These are phyloP conservation scores for Xylaria longipes DNA, from an alignment of 495 filamentous ascomycete genomes.

Conservation along the genomic window DNA sequence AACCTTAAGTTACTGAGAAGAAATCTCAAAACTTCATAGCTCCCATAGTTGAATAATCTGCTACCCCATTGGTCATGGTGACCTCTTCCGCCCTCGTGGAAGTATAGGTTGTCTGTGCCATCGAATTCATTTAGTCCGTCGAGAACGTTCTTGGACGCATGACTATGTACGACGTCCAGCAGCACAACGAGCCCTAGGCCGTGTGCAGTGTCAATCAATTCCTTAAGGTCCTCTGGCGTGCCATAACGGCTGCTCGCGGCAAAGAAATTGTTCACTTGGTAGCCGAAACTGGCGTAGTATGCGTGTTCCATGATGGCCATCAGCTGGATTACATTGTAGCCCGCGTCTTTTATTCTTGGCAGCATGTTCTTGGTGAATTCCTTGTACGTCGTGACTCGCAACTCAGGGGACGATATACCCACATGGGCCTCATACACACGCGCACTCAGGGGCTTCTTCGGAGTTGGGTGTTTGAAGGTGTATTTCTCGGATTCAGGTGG, in stretches of 20 bases:
- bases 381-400: conserved; percentile 88
- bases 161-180: conserved; percentile 95
- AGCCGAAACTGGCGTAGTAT: conserved; percentile 98
- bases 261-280: conserved; percentile 98
- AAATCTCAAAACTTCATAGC: conserved; percentile 93
- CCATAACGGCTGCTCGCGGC: conserved; percentile 96
- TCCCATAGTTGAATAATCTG: conserved; percentile 94
- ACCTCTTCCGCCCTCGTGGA: conserved; percentile 84
- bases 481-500: conserved; percentile 78
- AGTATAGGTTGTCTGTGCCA: conserved; percentile 92
- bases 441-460: conserved; percentile 82
- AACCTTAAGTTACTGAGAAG: conserved; percentile 93
- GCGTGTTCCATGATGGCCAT: conserved; percentile 99
- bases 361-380: conserved; percentile 94
- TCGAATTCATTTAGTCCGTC: conserved; percentile 96
- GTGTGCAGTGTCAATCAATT: conserved; percentile 94
- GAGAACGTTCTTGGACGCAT: conserved; percentile 94
- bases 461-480: conserved; percentile 79
- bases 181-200: conserved; percentile 89
- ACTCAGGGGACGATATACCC: conserved; percentile 92
- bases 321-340: conserved; percentile 97
- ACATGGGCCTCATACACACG: conserved; percentile 98
- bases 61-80: conserved; percentile 95
- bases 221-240: conserved; percentile 92
- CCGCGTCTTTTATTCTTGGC: conserved; percentile 85